Percentiles rank a stretch among this genome's conserved stretches.
Evolutionary conservation across 2,329 filamentous ascomycete genomes (phyloP).

Genomic region (Aspergillus eucalypticola): DNA sequence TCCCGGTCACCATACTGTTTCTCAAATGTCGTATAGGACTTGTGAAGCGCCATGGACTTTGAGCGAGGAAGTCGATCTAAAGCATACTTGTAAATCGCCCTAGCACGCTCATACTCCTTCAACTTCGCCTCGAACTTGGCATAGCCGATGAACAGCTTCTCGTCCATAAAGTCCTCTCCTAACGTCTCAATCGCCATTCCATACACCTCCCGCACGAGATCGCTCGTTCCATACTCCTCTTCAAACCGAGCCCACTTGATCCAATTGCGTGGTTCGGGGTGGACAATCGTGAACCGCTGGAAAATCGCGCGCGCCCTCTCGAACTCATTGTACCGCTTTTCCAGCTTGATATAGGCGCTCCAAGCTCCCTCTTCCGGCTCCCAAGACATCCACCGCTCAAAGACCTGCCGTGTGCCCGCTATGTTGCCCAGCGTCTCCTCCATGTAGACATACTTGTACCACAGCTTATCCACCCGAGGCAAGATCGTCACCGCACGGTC

Average conservation of each 20-base stretch:
- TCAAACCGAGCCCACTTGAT: slow-evolving; percentile 99
- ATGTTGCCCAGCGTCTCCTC: slow-evolving; percentile 97
- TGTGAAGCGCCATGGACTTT: slow-evolving; percentile 80
- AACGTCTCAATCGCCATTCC: slow-evolving; percentile 83
- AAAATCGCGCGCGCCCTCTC: slow-evolving; percentile 89
- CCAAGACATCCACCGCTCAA: slow-evolving; percentile 98
- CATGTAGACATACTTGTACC: slow-evolving; percentile 99
- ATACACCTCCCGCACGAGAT: slow-evolving; percentile 88
- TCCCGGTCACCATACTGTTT: slow-evolving; percentile 95
- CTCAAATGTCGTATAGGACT: slow-evolving; percentile 94
- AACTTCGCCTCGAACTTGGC: slow-evolving; percentile 92
- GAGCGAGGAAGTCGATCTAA: slow-evolving; percentile 88
- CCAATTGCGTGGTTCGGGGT: slow-evolving; percentile 94
- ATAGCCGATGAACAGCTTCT: slow-evolving; percentile 92
- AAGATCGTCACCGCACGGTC: slow-evolving; percentile 92
- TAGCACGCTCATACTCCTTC: slow-evolving; percentile 89
- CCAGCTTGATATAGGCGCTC: slow-evolving; percentile 94
- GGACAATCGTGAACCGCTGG: slow-evolving; percentile 83
- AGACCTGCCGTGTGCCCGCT: slow-evolving; percentile 86
- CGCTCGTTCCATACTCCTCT: slow-evolving; percentile 90
- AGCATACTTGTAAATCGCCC: slow-evolving; percentile 96
- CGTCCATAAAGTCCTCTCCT: slow-evolving; percentile 93
- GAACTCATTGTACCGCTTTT: slow-evolving; percentile 92
- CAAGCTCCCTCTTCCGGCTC: slow-evolving; percentile 94
- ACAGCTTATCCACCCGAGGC: slow-evolving; percentile 90